Base-by-base conservation (phyloP, 148 eudicot genomes). In the Simmondsia chinensis region DNA sequence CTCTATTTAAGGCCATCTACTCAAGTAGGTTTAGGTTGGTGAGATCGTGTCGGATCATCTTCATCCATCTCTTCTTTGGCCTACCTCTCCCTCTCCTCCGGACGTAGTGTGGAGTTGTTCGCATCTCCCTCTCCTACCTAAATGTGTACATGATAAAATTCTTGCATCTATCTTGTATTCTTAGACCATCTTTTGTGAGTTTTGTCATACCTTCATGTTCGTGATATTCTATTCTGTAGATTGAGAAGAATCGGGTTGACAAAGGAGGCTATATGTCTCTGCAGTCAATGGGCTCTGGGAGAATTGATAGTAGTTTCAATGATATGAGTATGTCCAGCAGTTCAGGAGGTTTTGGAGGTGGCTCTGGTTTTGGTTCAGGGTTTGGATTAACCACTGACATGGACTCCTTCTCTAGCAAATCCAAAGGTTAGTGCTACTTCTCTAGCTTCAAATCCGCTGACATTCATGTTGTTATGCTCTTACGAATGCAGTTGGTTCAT, bases 221-320 rank as follows among this genome's bases (percentile, higher is more conserved):
- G n/a, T 5, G 9, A 16, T 5, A 3, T 52, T 1, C 7, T 30
- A 23, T 44, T 52, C 50, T 51, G 44, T 74, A 85, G 95, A 77
- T 75, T 65, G 89, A 85, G 37, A 85, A 75, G 80, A 70, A 54
- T 28, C 77, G 75, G 73, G 75, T 77, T 21, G 85, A 74, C 3
- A 76, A 71, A 52, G 85, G 82, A 48, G 79, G 85, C 13, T 80
- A 55, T 51, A 66, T 70, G 75, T 72, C 95, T 25, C n/a, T n/a
- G n/a, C n/a, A n/a, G n/a, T 84, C 95, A 10, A 72, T 80, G 85
- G 82, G 82, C 31, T 71, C 89, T 46, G 79, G 84, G 39, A 80
- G 83, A 65, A 54, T 72, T 31, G 87, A 75, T 39, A 72, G 70
- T 60, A 68, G 67, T 42, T 81, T 81, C 45, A 73, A 70, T 36